Conservation (phyloP, 2,329 filamentous ascomycete species). For the Fusarium nanum region DNA sequence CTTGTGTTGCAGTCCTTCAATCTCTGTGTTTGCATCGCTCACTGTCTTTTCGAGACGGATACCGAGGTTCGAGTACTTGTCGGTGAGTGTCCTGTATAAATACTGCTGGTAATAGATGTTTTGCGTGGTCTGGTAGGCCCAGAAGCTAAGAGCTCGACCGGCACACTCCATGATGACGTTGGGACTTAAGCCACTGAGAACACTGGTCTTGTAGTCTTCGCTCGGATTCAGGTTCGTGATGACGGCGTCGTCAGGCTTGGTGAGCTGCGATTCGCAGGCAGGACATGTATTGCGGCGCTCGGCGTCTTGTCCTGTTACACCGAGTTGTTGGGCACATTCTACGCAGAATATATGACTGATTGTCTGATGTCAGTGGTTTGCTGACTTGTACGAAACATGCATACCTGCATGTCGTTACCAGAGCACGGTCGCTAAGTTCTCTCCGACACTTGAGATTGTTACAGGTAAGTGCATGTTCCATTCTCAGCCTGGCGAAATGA, state of each 20-base stretch:
- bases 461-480: slow-evolving; percentile 82
- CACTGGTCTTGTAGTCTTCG: slow-evolving; percentile 90
- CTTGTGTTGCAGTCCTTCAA: slow-evolving; percentile 73
- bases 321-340: slow-evolving; percentile 74
- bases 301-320: slow-evolving; percentile 62
- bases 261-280: slow-evolving; percentile 76
- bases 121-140: slow-evolving; percentile 86
- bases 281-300: slow-evolving; percentile 70
- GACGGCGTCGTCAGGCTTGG: slow-evolving; percentile 79
- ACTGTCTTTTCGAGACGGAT: slow-evolving; percentile 78
- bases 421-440: slow-evolving; percentile 75
- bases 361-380: slow-evolving; percentile 1
- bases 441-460: slow-evolving; percentile 82
- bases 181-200: slow-evolving; percentile 85
- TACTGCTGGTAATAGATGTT: slow-evolving; percentile 86
- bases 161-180: slow-evolving; percentile 88
- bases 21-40: slow-evolving; percentile 79
- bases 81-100: slow-evolving; percentile 75
- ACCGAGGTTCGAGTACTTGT: slow-evolving; percentile 75
- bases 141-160: slow-evolving; percentile 81
- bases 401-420: slow-evolving; percentile 91
- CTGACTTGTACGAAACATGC: background rate
- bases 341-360: slow-evolving; percentile 86
- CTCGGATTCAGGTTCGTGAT: slow-evolving; percentile 78
- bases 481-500: slow-evolving; percentile 50